Percentiles rank a stretch among this genome's conserved stretches.
These are phyloP conservation scores for Linnemannia schmuckeri DNA, from an alignment of 192 early-diverging fungal species.

Conservation along the genomic window DNA sequence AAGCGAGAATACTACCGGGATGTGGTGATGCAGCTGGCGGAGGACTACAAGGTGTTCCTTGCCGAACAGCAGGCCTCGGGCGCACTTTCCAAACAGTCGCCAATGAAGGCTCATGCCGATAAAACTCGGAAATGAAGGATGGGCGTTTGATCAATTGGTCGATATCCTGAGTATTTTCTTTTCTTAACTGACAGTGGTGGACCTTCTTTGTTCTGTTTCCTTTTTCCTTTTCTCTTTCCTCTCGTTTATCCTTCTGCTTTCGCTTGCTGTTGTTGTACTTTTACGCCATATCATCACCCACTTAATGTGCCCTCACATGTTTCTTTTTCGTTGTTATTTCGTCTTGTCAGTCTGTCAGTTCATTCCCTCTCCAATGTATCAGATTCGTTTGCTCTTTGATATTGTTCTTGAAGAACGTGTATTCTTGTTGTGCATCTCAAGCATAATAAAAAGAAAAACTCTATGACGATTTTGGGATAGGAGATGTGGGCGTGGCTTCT, in stretches of 20 bases:
- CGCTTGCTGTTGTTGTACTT: not conserved
- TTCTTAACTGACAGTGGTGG: no score
- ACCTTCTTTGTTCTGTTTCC: no score
- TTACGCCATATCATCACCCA: not conserved
- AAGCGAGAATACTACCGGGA: constrained; percentile 37
- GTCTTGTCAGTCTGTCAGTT: not conserved
- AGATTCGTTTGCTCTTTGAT: not conserved
- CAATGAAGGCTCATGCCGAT: not conserved
- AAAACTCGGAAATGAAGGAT: not conserved
- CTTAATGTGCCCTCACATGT: not conserved
- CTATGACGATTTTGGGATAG: not conserved
- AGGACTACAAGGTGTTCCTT: constrained; percentile 22
- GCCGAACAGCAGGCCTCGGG: not conserved
- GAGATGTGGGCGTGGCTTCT: not conserved
- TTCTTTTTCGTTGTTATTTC: not conserved
- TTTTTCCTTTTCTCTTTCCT: no score
- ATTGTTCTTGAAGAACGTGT: not conserved
- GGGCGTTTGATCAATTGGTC: not conserved
- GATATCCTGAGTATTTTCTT: not conserved
- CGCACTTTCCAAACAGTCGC: not conserved
- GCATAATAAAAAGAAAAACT: not conserved
- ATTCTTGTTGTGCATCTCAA: not conserved
- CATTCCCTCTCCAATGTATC: not conserved
- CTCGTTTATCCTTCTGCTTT: no score
- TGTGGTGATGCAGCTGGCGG: constrained; percentile 21